phyloP scores from a whole-genome alignment of 345 rosid genomes.

The Citrus mangshanensis region DNA sequence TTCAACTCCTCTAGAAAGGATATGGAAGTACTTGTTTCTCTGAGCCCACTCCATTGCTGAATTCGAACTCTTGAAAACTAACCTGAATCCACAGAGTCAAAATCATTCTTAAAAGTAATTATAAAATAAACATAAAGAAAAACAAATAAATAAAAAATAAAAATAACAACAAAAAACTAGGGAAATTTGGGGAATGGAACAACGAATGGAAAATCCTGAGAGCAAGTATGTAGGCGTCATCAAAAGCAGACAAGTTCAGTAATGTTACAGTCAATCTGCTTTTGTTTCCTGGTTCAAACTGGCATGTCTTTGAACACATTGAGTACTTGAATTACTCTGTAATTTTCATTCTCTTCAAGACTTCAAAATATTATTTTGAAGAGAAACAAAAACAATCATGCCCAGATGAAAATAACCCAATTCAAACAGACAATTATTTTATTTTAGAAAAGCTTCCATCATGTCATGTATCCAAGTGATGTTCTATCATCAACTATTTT shows the following conservation, averaged over 20 bases:
- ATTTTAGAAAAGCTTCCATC: neutral
- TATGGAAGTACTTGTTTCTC: conserved; percentile 64
- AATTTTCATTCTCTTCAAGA: neutral
- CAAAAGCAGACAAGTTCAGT: neutral
- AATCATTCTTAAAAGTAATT: neutral
- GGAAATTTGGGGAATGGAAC: neutral
- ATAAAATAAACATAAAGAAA: neutral
- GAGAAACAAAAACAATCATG: neutral
- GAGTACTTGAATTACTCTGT: neutral
- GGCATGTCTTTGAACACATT: neutral
- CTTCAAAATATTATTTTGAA: neutral
- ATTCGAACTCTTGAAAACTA: conserved; percentile 64
- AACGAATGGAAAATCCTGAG: conserved; percentile 2
- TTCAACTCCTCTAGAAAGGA: conserved; percentile 82
- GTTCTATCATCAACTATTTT: neutral
- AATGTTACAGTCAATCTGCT: neutral
- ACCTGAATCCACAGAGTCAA: conserved; percentile 36
- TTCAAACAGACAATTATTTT: neutral
- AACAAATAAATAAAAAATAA: too few species aligned
- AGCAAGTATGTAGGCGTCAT: neutral
- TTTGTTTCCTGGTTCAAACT: neutral
- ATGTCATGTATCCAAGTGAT: neutral
- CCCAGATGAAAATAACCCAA: neutral
- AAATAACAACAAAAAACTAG: too few species aligned
- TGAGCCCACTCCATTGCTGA: conserved; percentile 69